Percentiles rank a stretch among this genome's conserved stretches.
These are phyloP conservation scores for Kodamaea arcana DNA, from an alignment of 1,139 yeast genomes.

Conservation along the genomic window DNA sequence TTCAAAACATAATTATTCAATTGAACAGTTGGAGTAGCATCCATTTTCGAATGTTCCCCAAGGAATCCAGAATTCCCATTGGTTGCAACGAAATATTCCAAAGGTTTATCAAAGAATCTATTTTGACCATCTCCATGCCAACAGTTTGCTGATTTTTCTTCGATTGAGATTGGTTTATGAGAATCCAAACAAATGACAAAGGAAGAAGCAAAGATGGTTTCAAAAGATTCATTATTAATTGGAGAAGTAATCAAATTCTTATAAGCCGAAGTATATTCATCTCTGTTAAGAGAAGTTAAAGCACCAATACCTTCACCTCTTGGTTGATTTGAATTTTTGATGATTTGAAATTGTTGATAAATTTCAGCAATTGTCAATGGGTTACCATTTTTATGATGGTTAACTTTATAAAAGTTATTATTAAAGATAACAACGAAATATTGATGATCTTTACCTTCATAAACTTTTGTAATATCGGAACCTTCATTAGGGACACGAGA, in stretches of 20 bases:
- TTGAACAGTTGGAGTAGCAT: constrained; percentile 93
- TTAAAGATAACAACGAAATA: constrained; percentile 71
- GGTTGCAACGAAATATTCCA: constrained; percentile 76
- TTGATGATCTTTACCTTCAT: constrained; percentile 52
- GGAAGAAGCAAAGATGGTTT: constrained; percentile 71
- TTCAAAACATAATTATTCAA: constrained; percentile 73
- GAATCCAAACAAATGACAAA: constrained; percentile 80
- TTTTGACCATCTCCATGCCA: constrained; percentile 96
- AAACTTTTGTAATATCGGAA: constrained; percentile 53
- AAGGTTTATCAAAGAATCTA: constrained; percentile 89
- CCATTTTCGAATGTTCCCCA: constrained; percentile 98
- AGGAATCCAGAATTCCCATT: constrained; percentile 89
- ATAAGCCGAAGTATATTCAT: constrained; percentile 68
- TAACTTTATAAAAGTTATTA: constrained; percentile 79
- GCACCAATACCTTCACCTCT: constrained; percentile 63
- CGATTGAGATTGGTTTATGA: constrained; percentile 68
- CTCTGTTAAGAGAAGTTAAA: constrained; percentile 82
- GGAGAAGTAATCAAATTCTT: constrained; percentile 50
- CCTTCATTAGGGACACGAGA: constrained; percentile 70
- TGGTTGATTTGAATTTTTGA: constrained; percentile 42
- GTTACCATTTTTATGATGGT: constrained; percentile 57
- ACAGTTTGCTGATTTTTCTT: constrained; percentile 78
- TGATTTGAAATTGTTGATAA: constrained; percentile 59
- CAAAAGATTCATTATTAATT: constrained; percentile 55
- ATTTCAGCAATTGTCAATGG: constrained; percentile 59